A percentile compares a stretch with the other conserved stretches of the same genome.
phyloP scores from a whole-genome alignment of 1,284 basidiomycete species.

The Trichosporon inkin region DNA sequence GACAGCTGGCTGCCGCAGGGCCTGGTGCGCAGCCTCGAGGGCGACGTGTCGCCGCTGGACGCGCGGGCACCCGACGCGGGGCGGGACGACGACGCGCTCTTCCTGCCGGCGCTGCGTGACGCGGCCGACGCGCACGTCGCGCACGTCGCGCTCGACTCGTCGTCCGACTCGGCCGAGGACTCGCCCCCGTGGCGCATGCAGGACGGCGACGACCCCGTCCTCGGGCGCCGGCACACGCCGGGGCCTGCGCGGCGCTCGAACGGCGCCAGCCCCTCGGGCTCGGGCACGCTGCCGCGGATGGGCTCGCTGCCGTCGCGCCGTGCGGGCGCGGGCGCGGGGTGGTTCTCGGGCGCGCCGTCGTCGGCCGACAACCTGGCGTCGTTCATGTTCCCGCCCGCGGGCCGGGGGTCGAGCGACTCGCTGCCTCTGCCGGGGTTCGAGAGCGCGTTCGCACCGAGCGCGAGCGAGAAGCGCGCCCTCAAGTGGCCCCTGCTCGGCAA shows the following conservation, averaged over 20 bases:
- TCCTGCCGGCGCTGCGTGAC: constrained; percentile 13
- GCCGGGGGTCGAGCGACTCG: constrained; percentile 40
- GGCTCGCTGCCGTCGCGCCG: constrained; percentile 27
- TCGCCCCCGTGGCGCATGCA: constrained; percentile 12
- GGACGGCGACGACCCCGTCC: neutral
- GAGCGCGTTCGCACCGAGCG: constrained; percentile 45
- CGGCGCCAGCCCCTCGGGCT: constrained; percentile 9
- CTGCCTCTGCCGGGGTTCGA: constrained; percentile 24
- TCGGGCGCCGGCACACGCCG: neutral
- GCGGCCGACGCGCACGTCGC: no score
- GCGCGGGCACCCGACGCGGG: constrained; percentile 22
- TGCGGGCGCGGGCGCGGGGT: no score
- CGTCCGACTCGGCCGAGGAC: constrained; percentile 30
- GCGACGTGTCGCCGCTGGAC: constrained; percentile 44
- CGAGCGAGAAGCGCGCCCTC: constrained; percentile 45
- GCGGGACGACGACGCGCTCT: constrained; percentile 18
- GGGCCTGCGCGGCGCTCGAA: constrained; percentile 1
- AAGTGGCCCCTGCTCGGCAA: constrained; percentile 44
- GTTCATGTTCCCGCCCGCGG: constrained; percentile 22
- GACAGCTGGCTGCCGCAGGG: constrained; percentile 49
- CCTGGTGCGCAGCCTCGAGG: constrained; percentile 49
- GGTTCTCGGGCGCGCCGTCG: constrained; percentile 39
- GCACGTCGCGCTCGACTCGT: no score
- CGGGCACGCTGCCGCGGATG: constrained; percentile 16
- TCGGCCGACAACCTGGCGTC: constrained; percentile 34